Percentiles rank a stretch among this genome's conserved stretches.
Conservation (phyloP, 352 stramenopile species). For the Elongisporangium undulatum region DNA sequence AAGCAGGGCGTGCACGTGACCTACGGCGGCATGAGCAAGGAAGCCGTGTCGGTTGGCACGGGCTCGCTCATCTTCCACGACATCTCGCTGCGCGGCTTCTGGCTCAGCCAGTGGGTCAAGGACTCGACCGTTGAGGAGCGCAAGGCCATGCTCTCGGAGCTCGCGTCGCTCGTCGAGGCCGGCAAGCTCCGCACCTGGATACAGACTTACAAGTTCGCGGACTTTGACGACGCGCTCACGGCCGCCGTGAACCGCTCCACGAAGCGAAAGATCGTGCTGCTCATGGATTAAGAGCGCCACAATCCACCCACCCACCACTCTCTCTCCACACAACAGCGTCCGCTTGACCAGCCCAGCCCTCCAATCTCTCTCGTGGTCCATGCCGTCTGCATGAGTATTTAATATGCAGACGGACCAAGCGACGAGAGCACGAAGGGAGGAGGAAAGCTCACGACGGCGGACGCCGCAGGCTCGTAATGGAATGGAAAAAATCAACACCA, state of each 20-base stretch:
- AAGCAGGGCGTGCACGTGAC: conserved; percentile 80
- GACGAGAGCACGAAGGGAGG: conserved; percentile 2
- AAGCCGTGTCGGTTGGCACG: conserved; percentile 60
- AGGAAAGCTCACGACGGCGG: conserved; percentile 13
- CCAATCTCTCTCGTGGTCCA: no score
- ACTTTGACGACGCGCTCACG: conserved; percentile 76
- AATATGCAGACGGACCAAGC: not conserved
- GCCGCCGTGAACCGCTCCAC: conserved; percentile 73
- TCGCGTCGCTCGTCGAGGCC: conserved; percentile 55
- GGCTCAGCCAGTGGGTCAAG: conserved; percentile 83
- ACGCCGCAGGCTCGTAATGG: not conserved
- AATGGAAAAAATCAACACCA: conserved; percentile 19
- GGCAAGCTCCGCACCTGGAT: conserved; percentile 83
- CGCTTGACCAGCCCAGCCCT: no score
- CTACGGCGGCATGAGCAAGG: conserved; percentile 79
- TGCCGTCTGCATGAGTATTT: not conserved
- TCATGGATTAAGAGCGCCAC: conserved; percentile 56
- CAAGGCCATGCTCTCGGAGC: conserved; percentile 59
- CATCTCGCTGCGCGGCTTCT: conserved; percentile 87
- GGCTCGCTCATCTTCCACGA: conserved; percentile 82
- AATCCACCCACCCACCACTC: no score
- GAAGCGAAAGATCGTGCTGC: conserved; percentile 80
- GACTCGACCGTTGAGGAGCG: conserved; percentile 56
- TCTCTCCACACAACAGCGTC: not conserved
- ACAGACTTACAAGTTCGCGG: conserved; percentile 82